A percentile compares a stretch with the other conserved stretches of the same genome.
phyloP scores from a whole-genome alignment of 169 alveolate genomes.

The Theileria orientalis region DNA sequence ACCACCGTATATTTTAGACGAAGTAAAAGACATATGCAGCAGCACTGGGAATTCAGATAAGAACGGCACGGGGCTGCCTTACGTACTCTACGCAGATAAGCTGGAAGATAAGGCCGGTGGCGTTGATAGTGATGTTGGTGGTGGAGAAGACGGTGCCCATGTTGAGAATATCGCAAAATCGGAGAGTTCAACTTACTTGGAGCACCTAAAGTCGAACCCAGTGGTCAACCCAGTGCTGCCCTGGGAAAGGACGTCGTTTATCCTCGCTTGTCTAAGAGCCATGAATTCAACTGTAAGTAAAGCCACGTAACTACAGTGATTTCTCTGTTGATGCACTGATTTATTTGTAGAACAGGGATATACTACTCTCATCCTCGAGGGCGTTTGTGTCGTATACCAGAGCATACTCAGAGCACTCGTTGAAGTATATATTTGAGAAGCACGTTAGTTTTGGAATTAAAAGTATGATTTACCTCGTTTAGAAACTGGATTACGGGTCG shows the following conservation, averaged over 20 bases:
- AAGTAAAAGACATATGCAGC: not conserved
- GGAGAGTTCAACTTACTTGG: conserved; percentile 11
- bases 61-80: not conserved
- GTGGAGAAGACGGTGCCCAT: not conserved
- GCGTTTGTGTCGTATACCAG: conserved; percentile 92
- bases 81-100: not conserved
- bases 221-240: conserved; percentile 34
- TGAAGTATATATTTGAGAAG: conserved; percentile 41
- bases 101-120: not conserved
- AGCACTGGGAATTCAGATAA: not conserved
- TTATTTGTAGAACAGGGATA: conserved; percentile 20
- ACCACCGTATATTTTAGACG: conserved; percentile 2
- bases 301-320: not conserved
- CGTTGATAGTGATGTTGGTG: not conserved
- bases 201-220: conserved; percentile 21
- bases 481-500: conserved; percentile 59
- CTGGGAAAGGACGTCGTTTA: conserved; percentile 29
- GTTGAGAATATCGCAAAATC: conserved; percentile 22
- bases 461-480: not conserved
- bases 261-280: conserved; percentile 35
- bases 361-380: conserved; percentile 41
- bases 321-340: too few relatives aligned
- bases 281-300: conserved; percentile 7
- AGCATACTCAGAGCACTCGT: conserved; percentile 69
- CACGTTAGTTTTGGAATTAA: conserved; percentile 9